Evolutionary conservation across 2,329 filamentous ascomycete species (phyloP), one percentile per base, ranked within the genome.

Genomic region (Alternaria angustiovoidea): DNA sequence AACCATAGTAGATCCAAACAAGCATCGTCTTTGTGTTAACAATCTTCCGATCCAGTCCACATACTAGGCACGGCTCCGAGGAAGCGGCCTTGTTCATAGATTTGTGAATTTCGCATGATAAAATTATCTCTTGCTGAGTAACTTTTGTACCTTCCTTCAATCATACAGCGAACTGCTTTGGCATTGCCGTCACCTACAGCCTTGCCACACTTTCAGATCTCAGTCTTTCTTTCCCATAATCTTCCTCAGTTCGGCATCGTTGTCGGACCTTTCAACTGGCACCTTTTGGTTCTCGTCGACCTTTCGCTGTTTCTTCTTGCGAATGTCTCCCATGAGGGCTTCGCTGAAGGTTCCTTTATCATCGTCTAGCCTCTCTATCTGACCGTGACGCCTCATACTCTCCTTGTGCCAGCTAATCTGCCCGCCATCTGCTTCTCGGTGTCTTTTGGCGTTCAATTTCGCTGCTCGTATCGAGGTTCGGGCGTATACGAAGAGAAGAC

Each of bases 381-480:
- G 75, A 12, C 85, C 85, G 76, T 87, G 85, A 54, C 85, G 72
- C 58, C 86, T 78, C 65, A 84, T 67, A 65, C 78, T 83, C 78
- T 88, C 85, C 57, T 86, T 85, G 52, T 84, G 74, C 82, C 81
- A 86, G 70, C 72, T 83, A 63, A 81, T 85, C 78, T 81, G 85
- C 53, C 84, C 86, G 28, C 84, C 85, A 62, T 87, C 85, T 39
- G 83, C 85, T 66, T 87, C 84, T 48, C 87, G 80, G 54, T 87
- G 85, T 62, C 81, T 80, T 66, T 87, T 83, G 0, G 88, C 88
- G 64, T 91, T 90, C 47, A 85, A 81, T 67, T 90, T 89, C 3
- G 89, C 89, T 24, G 88, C 86, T 61, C 84, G 82, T 63, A 91
- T 91, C 24, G 86, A 88, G 8, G 85, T 89, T 51, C 89, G 80